A percentile compares a stretch with the other conserved stretches of the same genome.
These are phyloP conservation scores for Prunus campanulata DNA, from an alignment of 306 rosid species.

Conservation along the genomic window DNA sequence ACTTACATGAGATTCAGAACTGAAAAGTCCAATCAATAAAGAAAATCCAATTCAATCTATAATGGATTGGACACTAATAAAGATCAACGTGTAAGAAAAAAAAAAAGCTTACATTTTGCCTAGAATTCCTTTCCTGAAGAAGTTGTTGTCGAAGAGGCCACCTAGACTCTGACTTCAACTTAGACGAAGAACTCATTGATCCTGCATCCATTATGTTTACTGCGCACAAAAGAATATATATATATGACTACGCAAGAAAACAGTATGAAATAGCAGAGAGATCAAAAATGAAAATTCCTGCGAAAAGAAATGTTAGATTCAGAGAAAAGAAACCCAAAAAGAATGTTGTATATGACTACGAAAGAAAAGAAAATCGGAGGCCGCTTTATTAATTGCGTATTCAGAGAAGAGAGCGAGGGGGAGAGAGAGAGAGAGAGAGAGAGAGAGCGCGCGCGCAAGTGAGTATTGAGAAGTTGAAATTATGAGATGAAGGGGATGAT, in stretches of 20 bases:
- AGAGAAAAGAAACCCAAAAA: neutral
- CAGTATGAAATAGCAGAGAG: neutral
- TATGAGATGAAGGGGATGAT: neutral
- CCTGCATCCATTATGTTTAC: constrained; percentile 43
- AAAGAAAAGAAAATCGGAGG: neutral
- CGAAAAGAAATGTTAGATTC: neutral
- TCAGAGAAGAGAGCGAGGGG: neutral
- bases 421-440: neutral
- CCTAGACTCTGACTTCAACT: constrained; percentile 22
- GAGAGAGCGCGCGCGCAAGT: constrained; percentile 4
- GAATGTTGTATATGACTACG: neutral
- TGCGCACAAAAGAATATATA: constrained; percentile 9
- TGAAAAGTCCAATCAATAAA: neutral
- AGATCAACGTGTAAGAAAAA: neutral
- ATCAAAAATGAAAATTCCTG: neutral
- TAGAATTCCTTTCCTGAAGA: constrained; percentile 28
- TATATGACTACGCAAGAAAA: neutral
- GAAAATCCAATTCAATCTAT: neutral
- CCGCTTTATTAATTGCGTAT: neutral
- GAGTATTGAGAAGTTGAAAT: neutral
- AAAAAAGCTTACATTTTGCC: constrained; percentile 25
- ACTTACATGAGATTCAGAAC: too few species aligned
- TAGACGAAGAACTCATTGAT: constrained; percentile 28
- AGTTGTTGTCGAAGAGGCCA: constrained; percentile 32
- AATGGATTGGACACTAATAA: neutral